Percentiles rank a stretch among this genome's conserved stretches.
Evolutionary conservation across 257 asterid genomes (phyloP).

Genomic region (Gentiana dahurica): DNA sequence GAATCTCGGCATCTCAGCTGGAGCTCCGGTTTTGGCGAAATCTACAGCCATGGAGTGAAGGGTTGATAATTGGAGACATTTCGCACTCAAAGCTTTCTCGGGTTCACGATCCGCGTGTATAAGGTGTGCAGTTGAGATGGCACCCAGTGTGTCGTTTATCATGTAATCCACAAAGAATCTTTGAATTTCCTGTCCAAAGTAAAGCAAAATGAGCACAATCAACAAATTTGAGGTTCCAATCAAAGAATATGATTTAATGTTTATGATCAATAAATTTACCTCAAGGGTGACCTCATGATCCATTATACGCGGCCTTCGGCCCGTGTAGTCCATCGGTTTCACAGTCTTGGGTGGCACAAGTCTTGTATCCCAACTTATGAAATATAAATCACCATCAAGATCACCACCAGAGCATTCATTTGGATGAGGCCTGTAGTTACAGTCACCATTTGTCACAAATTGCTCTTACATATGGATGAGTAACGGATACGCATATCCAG

Average conservation of each 20-base stretch:
- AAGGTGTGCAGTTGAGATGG: slow-evolving; percentile 83
- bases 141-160: slow-evolving; percentile 76
- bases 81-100: slow-evolving; percentile 58
- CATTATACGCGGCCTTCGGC: slow-evolving; percentile 68
- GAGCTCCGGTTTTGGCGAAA: slow-evolving; percentile 87
- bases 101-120: slow-evolving; percentile 84
- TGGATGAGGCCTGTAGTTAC: slow-evolving; percentile 79
- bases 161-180: slow-evolving; percentile 80
- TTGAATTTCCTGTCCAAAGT: slow-evolving; percentile 69
- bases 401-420: slow-evolving; percentile 99
- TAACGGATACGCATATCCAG: too few species aligned
- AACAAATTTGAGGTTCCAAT: background rate
- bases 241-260: background rate
- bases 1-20: slow-evolving; percentile 83
- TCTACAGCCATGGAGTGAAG: slow-evolving; percentile 99
- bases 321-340: slow-evolving; percentile 92
- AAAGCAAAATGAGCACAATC: slow-evolving; percentile 4
- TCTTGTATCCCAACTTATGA: slow-evolving; percentile 77
- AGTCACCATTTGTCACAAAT: background rate
- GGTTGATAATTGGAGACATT: slow-evolving; percentile 76
- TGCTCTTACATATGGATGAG: background rate
- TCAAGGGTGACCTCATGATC: slow-evolving; percentile 78
- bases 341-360: slow-evolving; percentile 61
- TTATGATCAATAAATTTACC: slow-evolving; percentile 29
- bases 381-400: slow-evolving; percentile 92